Percentiles rank a stretch among this genome's conserved stretches.
Evolutionary conservation across 192 early-diverging fungal species (phyloP).

Genomic region (Coemansia sp.): DNA sequence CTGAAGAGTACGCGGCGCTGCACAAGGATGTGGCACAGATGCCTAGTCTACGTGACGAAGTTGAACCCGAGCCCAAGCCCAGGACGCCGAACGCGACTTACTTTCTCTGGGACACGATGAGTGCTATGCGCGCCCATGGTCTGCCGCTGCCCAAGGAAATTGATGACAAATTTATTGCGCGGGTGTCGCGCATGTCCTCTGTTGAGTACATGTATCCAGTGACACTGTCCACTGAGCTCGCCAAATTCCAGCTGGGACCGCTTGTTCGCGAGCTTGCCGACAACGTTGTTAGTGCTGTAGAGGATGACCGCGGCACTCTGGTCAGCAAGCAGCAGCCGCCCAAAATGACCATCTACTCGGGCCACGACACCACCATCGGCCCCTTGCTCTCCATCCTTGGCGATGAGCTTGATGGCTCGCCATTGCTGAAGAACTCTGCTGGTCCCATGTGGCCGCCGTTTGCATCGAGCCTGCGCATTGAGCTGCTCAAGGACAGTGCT

Average conservation of each 20-base stretch:
- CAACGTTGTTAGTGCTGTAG: constrained; percentile 25
- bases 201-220: constrained; percentile 26
- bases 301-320: constrained; percentile 27
- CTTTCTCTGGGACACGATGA: constrained; percentile 18
- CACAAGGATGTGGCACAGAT: constrained; percentile 18
- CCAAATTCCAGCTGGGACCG: constrained; percentile 34
- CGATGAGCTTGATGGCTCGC: not conserved
- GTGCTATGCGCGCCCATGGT: constrained; percentile 28
- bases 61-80: constrained; percentile 6
- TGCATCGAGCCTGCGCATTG: constrained; percentile 38
- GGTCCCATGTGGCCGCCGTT: constrained; percentile 36
- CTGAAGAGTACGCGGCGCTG: constrained; percentile 20
- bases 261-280: constrained; percentile 33
- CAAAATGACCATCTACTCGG: constrained; percentile 49
- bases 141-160: constrained; percentile 25
- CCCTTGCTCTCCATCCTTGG: constrained; percentile 39
- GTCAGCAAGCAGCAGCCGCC: not conserved
- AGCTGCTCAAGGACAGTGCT: constrained; percentile 41
- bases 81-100: constrained; percentile 6
- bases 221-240: constrained; percentile 17
- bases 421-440: not conserved
- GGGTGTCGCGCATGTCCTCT: constrained; percentile 9
- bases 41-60: constrained; percentile 11
- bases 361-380: constrained; percentile 49
- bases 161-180: constrained; percentile 26